Evolutionary conservation across 148 eudicot genomes (phyloP), one percentile per base, ranked within the genome.

Genomic region (Nepenthes gracilis): DNA sequence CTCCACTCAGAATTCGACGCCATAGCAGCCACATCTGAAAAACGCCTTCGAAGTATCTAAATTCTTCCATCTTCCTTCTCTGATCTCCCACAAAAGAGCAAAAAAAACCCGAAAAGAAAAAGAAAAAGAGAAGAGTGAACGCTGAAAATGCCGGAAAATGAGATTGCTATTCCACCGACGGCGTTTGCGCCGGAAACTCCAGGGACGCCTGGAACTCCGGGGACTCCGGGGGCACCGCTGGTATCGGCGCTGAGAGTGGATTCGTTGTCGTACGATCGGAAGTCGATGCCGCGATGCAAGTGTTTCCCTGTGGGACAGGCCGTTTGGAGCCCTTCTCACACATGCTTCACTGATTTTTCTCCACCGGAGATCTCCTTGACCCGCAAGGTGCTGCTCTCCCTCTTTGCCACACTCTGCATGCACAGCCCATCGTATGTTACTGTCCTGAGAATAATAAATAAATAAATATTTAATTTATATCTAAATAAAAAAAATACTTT

Each of bases 221-320:
- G 53, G 13, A 49, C 53, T 2, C 53, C 53, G 4, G 53, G 53
- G 2, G 53, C 53, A 12, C 53, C 53, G 53, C 53, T 49, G 6
- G 15, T 49, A 2, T 49, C 53, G 13, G 6, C 53, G 53, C 53
- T 49, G 53, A 6, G 53, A n/a, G 53, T 49, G 53, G 53, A 49
- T n/a, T 49, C 53, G 53, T 12, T 49, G 53, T 49, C 53, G 53
- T 49, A 10, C 13, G 53, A 49, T 3, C 12, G 53, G 53, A 49
- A 49, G 13, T 49, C 53, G 6, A 49, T 49, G 53, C 53, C 53
- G 53, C 53, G 53, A 49, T 49, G 53, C 53, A 49, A 49, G 13
- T 49, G 53, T 12, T 49, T 49, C 0, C 53, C 53, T 0, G 53
- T 49, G 10, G 53, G 53, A 49, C 10, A 49, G 10, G n/a, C 11